These are phyloP conservation scores for Mortierella polycephala DNA, from an alignment of 371 early-diverging fungal species.

Conservation along the genomic window DNA sequence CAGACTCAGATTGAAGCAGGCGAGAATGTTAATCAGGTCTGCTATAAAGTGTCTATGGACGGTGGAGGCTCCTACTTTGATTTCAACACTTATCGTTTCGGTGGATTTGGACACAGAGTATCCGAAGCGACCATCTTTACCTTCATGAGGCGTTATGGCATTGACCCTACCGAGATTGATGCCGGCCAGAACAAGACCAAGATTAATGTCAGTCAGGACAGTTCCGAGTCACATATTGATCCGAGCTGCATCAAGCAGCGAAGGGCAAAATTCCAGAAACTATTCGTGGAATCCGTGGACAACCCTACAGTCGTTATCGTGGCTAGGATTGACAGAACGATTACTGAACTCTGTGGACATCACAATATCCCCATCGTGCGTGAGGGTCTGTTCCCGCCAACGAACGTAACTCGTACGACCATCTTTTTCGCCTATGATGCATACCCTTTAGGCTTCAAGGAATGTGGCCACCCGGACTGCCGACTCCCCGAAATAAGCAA, in stretches of 20 bases:
- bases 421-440: background rate
- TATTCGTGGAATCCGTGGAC: background rate
- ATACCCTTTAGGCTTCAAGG: background rate
- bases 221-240: background rate
- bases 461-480: constrained; percentile 14
- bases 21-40: constrained; percentile 11
- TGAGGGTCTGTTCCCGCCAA: background rate
- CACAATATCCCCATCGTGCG: constrained; percentile 6
- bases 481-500: background rate
- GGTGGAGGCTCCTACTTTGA: constrained; percentile 28
- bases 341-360: background rate
- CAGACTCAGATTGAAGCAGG: constrained; percentile 1
- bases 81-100: constrained; percentile 11
- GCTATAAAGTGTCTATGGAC: background rate
- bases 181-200: background rate
- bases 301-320: background rate
- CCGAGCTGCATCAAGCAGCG: background rate
- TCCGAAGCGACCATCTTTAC: constrained; percentile 35
- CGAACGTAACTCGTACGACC: background rate
- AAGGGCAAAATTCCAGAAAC: background rate
- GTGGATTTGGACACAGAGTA: constrained; percentile 28
- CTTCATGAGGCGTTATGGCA: constrained; percentile 40
- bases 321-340: constrained; percentile 9
- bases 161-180: constrained; percentile 23
- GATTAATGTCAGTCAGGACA: background rate